Conservation (phyloP, 768 basidiomycete species). For the Fistulinella prunicolor region DNA sequence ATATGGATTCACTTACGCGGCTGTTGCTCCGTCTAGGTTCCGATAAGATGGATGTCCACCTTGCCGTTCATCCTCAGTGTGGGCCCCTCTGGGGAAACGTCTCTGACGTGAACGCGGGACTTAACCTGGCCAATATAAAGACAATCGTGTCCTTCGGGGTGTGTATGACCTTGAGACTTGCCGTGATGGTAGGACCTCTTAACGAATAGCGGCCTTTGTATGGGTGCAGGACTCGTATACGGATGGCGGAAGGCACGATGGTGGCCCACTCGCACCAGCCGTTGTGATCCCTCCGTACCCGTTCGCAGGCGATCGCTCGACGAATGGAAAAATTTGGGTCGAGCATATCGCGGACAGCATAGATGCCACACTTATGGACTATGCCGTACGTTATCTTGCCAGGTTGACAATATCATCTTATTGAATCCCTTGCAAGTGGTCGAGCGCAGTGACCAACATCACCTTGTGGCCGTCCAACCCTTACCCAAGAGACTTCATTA, state of each 20-base stretch:
- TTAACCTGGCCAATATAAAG: conserved; percentile 35
- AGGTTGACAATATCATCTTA: background rate
- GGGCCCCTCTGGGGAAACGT: conserved; percentile 39
- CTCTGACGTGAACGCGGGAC: conserved; percentile 49
- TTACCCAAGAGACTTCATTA: conserved; percentile 44
- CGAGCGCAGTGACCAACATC: conserved; percentile 46
- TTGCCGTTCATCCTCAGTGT: conserved; percentile 47
- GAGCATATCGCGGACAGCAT: conserved; percentile 42
- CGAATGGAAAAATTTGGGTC: conserved; percentile 51
- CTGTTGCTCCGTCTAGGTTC: conserved; percentile 16
- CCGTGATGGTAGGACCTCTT: background rate
- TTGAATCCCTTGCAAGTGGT: conserved; percentile 21
- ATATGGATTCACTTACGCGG: no score
- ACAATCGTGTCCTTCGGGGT: conserved; percentile 56
- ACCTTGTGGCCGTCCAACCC: conserved; percentile 52
- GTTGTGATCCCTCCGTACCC: conserved; percentile 43
- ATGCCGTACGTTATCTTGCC: conserved; percentile 38
- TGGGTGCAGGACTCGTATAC: conserved; percentile 45
- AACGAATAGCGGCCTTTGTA: background rate
- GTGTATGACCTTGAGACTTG: conserved; percentile 6
- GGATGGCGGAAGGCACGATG: conserved; percentile 47
- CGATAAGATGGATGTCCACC: conserved; percentile 30
- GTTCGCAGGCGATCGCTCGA: conserved; percentile 47
- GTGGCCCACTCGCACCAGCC: conserved; percentile 40
- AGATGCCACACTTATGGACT: conserved; percentile 45